These are phyloP conservation scores for Kazachstania sp. DNA, from an alignment of 1,139 yeast species.

Conservation along the genomic window DNA sequence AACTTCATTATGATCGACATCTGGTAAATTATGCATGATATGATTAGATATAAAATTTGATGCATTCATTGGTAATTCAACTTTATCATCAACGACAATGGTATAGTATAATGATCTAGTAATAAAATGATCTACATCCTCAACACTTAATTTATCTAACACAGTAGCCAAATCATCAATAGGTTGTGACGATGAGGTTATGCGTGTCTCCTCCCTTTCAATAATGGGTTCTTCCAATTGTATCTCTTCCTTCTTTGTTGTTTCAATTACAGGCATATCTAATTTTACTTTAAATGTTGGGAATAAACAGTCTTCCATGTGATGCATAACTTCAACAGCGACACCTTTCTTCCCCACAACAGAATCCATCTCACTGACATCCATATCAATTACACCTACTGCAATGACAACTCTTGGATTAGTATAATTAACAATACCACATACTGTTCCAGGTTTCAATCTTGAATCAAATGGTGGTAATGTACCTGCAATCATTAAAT, in stretches of 20 bases:
- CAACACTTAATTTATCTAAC: constrained; percentile 39
- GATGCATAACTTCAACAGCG: constrained; percentile 57
- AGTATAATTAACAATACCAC: constrained; percentile 59
- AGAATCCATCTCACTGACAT: constrained; percentile 38
- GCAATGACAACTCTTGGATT: constrained; percentile 63
- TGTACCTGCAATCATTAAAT: constrained; percentile 87
- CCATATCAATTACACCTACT: constrained; percentile 56
- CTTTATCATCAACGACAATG: constrained; percentile 43
- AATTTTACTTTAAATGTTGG: constrained; percentile 39
- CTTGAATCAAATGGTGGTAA: constrained; percentile 60
- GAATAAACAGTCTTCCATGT: constrained; percentile 45
- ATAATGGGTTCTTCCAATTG: background rate
- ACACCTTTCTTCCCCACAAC: constrained; percentile 54
- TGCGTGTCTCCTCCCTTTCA: background rate
- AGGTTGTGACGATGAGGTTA: background rate
- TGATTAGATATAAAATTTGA: constrained; percentile 69
- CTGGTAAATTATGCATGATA: constrained; percentile 64
- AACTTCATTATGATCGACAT: constrained; percentile 40
- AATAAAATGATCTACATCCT: constrained; percentile 75
- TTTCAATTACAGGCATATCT: constrained; percentile 32
- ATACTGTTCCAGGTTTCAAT: constrained; percentile 45
- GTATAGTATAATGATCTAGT: constrained; percentile 61
- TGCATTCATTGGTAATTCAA: constrained; percentile 54
- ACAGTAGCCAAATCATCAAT: constrained; percentile 27
- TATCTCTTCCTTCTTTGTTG: constrained; percentile 10